These are phyloP conservation scores for Moricandia arvensis DNA, from an alignment of 345 rosid genomes.

Conservation along the genomic window DNA sequence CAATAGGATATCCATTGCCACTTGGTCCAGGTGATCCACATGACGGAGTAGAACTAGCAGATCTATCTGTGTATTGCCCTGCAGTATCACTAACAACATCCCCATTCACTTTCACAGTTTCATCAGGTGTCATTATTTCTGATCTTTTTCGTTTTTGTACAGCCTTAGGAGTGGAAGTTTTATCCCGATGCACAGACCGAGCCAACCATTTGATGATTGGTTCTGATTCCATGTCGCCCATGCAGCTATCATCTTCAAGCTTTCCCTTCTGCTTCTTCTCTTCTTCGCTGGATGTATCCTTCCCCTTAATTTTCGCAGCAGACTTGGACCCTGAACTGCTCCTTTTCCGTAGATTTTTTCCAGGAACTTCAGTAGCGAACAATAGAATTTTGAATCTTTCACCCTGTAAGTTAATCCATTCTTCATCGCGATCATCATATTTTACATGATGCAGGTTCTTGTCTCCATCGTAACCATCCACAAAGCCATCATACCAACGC, in stretches of 20 bases:
- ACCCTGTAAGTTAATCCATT: slow-evolving; percentile 78
- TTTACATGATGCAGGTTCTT: slow-evolving; percentile 84
- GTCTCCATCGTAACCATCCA: slow-evolving; percentile 65
- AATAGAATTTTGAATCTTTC: slow-evolving; percentile 87
- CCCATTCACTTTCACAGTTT: slow-evolving; percentile 33
- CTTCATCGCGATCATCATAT: slow-evolving; percentile 98
- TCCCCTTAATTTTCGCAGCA: slow-evolving; percentile 40
- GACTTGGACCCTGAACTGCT: slow-evolving; percentile 39
- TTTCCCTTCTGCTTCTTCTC: slow-evolving; percentile 42
- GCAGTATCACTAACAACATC: slow-evolving; percentile 33
- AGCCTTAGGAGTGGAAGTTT: slow-evolving; percentile 55
- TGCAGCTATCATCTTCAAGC: slow-evolving; percentile 52
- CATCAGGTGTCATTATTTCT: slow-evolving; percentile 32
- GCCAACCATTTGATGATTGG: slow-evolving; percentile 95
- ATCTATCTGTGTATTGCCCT: slow-evolving; percentile 34
- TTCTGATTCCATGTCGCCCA: slow-evolving; percentile 70
- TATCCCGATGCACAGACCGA: slow-evolving; percentile 53
- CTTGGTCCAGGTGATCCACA: slow-evolving; percentile 40
- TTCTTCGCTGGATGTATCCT: slow-evolving; percentile 40
- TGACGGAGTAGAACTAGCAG: slow-evolving; percentile 35
- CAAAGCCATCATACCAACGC: slow-evolving; percentile 86
- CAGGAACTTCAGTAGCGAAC: slow-evolving; percentile 77
- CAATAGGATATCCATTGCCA: slow-evolving; percentile 54
- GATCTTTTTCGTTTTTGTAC: slow-evolving; percentile 53
- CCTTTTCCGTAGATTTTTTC: slow-evolving; percentile 47